These are phyloP conservation scores for Cystobasidium sp. DNA, from an alignment of 1,284 basidiomycete genomes.

Conservation along the genomic window DNA sequence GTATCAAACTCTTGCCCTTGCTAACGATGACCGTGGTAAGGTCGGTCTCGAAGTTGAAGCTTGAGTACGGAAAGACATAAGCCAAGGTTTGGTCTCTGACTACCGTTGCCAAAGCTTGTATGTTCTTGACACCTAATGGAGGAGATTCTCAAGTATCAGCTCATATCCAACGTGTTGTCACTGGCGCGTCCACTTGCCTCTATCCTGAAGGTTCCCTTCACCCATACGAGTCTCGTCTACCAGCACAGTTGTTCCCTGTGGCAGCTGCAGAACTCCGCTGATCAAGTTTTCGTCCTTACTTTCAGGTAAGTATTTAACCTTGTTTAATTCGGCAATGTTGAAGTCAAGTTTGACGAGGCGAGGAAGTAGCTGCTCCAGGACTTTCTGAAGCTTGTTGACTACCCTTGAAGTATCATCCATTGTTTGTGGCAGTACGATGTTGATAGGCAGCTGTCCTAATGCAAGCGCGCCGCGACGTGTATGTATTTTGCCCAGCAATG, in stretches of 20 bases:
- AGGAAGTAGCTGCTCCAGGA: slow-evolving; percentile 62
- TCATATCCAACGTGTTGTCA: not conserved
- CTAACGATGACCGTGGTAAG: slow-evolving; percentile 68
- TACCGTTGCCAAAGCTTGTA: slow-evolving; percentile 70
- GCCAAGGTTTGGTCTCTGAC: slow-evolving; percentile 72
- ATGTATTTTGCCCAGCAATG: slow-evolving; percentile 69
- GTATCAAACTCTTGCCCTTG: slow-evolving; percentile 64
- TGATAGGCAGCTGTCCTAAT: slow-evolving; percentile 69
- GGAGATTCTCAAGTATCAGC: not conserved
- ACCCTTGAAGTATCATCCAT: slow-evolving; percentile 61
- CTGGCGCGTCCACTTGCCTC: slow-evolving; percentile 25
- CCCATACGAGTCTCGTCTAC: slow-evolving; percentile 60
- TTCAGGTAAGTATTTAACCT: slow-evolving; percentile 56
- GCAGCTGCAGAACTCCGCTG: slow-evolving; percentile 74
- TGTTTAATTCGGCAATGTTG: slow-evolving; percentile 63
- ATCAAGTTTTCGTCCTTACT: slow-evolving; percentile 75
- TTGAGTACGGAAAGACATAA: slow-evolving; percentile 78
- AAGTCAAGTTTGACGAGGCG: slow-evolving; percentile 63
- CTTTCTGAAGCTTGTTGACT: slow-evolving; percentile 63
- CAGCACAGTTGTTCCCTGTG: slow-evolving; percentile 67
- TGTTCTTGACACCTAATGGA: slow-evolving; percentile 67
- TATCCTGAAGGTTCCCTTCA: slow-evolving; percentile 51
- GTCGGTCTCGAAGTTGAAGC: slow-evolving; percentile 75
- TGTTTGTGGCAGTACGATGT: slow-evolving; percentile 65
- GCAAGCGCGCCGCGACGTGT: slow-evolving; percentile 69